phyloP scores from a whole-genome alignment of 345 rosid genomes.

The Salix purpurea region DNA sequence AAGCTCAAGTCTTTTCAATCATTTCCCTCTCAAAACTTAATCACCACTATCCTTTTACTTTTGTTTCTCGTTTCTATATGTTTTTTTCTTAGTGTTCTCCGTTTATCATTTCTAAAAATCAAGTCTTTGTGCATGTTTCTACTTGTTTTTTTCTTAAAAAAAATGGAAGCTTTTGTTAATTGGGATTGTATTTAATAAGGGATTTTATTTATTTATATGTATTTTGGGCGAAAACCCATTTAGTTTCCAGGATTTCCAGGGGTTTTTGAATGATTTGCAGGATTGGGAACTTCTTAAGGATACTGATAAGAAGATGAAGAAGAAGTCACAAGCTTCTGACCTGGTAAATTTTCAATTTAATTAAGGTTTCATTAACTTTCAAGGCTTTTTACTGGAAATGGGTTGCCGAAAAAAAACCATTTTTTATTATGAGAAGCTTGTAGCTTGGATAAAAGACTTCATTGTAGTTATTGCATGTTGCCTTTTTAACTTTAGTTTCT shows the following conservation, averaged over 20 bases:
- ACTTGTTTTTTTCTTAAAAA: background rate
- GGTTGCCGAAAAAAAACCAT: background rate
- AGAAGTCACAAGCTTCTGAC: conserved; percentile 28
- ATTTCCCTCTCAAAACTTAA: background rate
- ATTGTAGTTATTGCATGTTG: background rate
- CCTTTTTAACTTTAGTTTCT: background rate
- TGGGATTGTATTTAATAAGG: too few species aligned
- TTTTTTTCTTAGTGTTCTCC: background rate
- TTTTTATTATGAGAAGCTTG: background rate
- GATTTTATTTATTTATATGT: background rate
- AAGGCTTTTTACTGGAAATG: background rate
- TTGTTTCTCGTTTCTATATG: background rate
- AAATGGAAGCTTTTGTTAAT: background rate
- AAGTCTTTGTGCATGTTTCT: background rate
- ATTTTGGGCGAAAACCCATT: conserved; percentile 3
- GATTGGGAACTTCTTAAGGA: conserved; percentile 76
- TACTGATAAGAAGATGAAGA: conserved; percentile 58
- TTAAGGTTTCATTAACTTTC: background rate
- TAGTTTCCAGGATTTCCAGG: conserved; percentile 71
- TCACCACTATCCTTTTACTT: background rate
- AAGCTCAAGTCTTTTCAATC: background rate
- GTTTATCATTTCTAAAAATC: background rate
- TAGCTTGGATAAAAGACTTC: background rate
- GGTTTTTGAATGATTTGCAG: conserved; percentile 90
- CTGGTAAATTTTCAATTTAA: conserved; percentile 2